These are phyloP conservation scores for Dryas integrifolia DNA, from an alignment of 331 rosid genomes.

Conservation along the genomic window DNA sequence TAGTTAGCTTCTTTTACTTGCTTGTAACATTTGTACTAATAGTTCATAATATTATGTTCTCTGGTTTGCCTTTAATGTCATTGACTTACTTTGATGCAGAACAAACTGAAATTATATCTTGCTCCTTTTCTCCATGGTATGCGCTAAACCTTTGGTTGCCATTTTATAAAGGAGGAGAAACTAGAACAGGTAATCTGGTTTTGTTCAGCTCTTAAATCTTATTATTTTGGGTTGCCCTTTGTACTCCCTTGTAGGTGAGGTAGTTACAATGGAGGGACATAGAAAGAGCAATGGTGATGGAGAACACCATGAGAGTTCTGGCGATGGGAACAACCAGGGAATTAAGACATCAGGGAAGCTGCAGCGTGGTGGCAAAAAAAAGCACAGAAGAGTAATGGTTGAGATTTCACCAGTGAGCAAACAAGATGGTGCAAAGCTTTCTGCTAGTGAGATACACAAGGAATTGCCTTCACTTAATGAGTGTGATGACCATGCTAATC, in stretches of 20 bases:
- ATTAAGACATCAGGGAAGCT: background rate
- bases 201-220: background rate
- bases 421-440: background rate
- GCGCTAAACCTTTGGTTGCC: constrained; percentile 71
- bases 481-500: background rate
- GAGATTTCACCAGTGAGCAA: background rate
- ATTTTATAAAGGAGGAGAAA: constrained; percentile 61
- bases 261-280: too few species aligned
- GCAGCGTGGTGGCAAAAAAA: background rate
- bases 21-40: background rate
- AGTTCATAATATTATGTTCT: background rate
- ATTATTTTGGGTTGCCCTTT: too few species aligned
- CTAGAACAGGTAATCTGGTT: constrained; percentile 50
- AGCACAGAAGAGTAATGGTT: background rate
- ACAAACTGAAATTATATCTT: constrained; percentile 48
- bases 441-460: background rate
- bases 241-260: too few species aligned
- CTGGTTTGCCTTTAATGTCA: background rate
- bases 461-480: background rate
- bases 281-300: background rate
- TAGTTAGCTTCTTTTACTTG: too few species aligned
- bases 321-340: background rate
- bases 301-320: background rate
- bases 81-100: constrained; percentile 27
- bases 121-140: constrained; percentile 61